phyloP scores from a whole-genome alignment of 1,139 yeast genomes.

The Candida gigantensis region DNA sequence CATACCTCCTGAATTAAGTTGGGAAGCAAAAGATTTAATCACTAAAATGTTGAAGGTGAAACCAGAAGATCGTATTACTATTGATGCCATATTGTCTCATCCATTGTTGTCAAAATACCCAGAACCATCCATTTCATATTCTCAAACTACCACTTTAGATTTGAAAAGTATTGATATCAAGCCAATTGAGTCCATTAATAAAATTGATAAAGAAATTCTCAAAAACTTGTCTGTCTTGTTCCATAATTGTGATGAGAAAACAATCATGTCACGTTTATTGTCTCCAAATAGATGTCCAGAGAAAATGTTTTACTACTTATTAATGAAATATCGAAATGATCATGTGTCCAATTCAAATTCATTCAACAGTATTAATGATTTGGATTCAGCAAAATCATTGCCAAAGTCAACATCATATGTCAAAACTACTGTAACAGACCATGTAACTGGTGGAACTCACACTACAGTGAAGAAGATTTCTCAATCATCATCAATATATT shows the following conservation, averaged over 20 bases:
- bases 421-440: slow-evolving; percentile 42
- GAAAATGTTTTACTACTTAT: slow-evolving; percentile 82
- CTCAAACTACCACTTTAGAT: slow-evolving; percentile 21
- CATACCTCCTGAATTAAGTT: slow-evolving; percentile 78
- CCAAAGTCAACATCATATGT: slow-evolving; percentile 50
- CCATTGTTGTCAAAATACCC: slow-evolving; percentile 81
- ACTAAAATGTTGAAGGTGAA: slow-evolving; percentile 78
- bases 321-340: slow-evolving; percentile 81
- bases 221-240: slow-evolving; percentile 85
- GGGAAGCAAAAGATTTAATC: slow-evolving; percentile 86
- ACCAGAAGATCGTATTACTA: slow-evolving; percentile 76
- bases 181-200: slow-evolving; percentile 52
- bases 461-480: slow-evolving; percentile 23
- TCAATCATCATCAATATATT: slow-evolving; percentile 23
- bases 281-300: slow-evolving; percentile 71
- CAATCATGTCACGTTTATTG: slow-evolving; percentile 60
- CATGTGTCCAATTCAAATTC: slow-evolving; percentile 40
- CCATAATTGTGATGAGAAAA: slow-evolving; percentile 76
- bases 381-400: slow-evolving; percentile 24
- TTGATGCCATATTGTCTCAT: slow-evolving; percentile 71
- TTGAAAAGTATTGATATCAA: slow-evolving; percentile 38
- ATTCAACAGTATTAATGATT: slow-evolving; percentile 15
- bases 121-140: slow-evolving; percentile 20
- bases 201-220: slow-evolving; percentile 79
- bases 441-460: slow-evolving; percentile 28